Percentiles rank a stretch among this genome's conserved stretches.
Evolutionary conservation across 805 yeast genomes (phyloP).

Genomic region (Candida michaelii): DNA sequence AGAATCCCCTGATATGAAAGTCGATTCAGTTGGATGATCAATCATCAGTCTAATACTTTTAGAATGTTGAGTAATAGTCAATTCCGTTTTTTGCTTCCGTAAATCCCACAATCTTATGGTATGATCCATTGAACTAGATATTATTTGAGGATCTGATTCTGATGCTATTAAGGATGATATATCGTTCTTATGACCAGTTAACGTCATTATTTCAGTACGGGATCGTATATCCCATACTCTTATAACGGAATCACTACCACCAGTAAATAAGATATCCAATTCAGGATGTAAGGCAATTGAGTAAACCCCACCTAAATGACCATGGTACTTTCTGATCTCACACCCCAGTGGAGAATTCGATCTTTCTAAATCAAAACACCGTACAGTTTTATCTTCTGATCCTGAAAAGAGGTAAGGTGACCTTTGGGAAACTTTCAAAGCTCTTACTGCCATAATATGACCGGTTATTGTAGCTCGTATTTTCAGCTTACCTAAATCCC

Average conservation of each 20-base stretch:
- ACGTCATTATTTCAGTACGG: conserved; percentile 66
- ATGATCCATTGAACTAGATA: conserved; percentile 80
- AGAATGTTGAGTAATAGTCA: conserved; percentile 80
- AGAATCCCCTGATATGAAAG: conserved; percentile 79
- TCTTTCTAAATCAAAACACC: conserved; percentile 95
- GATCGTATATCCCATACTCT: conserved; percentile 94
- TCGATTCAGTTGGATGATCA: conserved; percentile 65
- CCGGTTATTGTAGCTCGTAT: conserved; percentile 81
- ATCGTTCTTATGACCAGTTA: conserved; percentile 79
- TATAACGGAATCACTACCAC: conserved; percentile 83
- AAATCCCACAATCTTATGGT: conserved; percentile 91
- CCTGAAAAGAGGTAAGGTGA: conserved; percentile 90
- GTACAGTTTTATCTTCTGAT: conserved; percentile 88
- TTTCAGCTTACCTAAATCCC: conserved; percentile 79
- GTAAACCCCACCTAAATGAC: conserved; percentile 89
- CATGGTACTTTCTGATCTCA: conserved; percentile 81
- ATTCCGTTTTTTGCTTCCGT: conserved; percentile 68
- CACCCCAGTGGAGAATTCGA: conserved; percentile 57
- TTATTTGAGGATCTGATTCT: conserved; percentile 78
- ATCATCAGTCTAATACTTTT: conserved; percentile 76
- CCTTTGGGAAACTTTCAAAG: conserved; percentile 65
- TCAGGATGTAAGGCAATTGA: conserved; percentile 86
- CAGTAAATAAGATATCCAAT: conserved; percentile 78
- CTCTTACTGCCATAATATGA: conserved; percentile 86
- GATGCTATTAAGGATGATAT: conserved; percentile 69